Evolutionary conservation across 2,329 filamentous ascomycete species (phyloP).

Genomic region (Aquanectria penicillioides): DNA sequence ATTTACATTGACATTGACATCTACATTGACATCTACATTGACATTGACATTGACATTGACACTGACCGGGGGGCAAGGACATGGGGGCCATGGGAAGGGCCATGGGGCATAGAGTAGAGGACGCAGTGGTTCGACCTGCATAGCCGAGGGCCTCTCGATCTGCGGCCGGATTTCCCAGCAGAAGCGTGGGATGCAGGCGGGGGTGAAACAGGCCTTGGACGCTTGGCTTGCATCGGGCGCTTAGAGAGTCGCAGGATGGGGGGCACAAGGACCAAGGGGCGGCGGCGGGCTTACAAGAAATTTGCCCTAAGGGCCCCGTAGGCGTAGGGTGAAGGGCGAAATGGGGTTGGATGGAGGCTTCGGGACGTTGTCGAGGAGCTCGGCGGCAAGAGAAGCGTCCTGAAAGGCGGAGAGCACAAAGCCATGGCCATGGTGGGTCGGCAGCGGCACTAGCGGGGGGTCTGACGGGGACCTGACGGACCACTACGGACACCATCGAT

Average conservation of each 20-base stretch:
- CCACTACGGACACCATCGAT: constrained; percentile 10
- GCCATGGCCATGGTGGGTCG: constrained; percentile 32
- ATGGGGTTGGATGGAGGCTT: constrained; percentile 21
- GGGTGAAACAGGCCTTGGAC: constrained; percentile 38
- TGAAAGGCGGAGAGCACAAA: constrained; percentile 41
- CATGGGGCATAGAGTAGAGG: constrained; percentile 9
- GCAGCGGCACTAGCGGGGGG: constrained; percentile 31
- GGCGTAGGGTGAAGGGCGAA: neutral
- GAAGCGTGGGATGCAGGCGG: constrained; percentile 44
- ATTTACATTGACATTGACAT: no score
- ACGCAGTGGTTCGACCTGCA: constrained; percentile 48
- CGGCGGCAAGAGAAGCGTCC: constrained; percentile 47
- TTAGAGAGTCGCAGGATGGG: constrained; percentile 32
- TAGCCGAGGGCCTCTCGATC: constrained; percentile 51
- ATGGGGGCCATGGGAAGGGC: neutral
- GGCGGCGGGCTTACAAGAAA: neutral
- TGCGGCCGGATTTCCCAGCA: constrained; percentile 48
- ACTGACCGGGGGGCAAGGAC: constrained; percentile 11
- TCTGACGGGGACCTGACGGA: neutral
- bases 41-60: constrained; percentile 28
- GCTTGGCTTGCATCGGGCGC: constrained; percentile 44
- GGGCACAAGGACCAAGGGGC: neutral
- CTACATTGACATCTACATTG: no score
- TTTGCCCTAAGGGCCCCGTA: constrained; percentile 1
- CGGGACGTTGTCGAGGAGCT: constrained; percentile 26